Evolutionary conservation across 352 stramenopile species (phyloP), one percentile per base, ranked within the genome.

Genomic region (Plasmopara muralis): DNA sequence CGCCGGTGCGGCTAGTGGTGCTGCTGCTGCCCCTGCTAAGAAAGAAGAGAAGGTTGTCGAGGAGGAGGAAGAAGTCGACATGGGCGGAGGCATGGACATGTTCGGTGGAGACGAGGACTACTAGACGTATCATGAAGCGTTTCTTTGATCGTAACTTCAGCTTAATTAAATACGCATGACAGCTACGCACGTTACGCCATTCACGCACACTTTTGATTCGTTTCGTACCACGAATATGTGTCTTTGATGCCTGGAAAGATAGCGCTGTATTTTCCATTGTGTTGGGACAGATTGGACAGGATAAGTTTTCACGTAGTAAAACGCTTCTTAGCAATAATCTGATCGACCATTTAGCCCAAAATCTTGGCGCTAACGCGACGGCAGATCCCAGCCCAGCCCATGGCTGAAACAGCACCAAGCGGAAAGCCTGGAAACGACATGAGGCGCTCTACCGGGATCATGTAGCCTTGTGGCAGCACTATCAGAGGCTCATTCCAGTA

Each of bases 1-100:
- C 48, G 62, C 56, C 45, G 53, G 69, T 39, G 70, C 60, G 51
- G 67, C 59, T 25, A 70, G 70, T 42, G 71, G 57, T 20, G 74
- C 56, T 44, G 60, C 70, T 30, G 62, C 70, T 30, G 62, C 61
- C 42, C 63, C 67, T 29, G 79, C 75, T 49, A 80, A 78, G 60
- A 69, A 67, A 62, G 77, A 83, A 60, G 81, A 87, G 55, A 83
- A 85, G 61, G 75, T 28, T 40, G 60, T 68, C 39, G 80, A 86
- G 61, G 81, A 91, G 60, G 81, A 86, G 55, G 77, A 89, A 70
- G 81, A 91, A 54, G 71, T 77, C 61, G 79, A 89, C 73, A 70
- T 89, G 55, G 78, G 73, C 53, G 80, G 74, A 60, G 77, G 70
- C 69, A 87, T 89, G 75, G 77, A 89, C 74, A 92, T 92, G 81